A percentile compares a stretch with the other conserved stretches of the same genome.
Evolutionary conservation across 2,329 filamentous ascomycete genomes (phyloP).

Genomic region (Scleromitrula shiraiana): DNA sequence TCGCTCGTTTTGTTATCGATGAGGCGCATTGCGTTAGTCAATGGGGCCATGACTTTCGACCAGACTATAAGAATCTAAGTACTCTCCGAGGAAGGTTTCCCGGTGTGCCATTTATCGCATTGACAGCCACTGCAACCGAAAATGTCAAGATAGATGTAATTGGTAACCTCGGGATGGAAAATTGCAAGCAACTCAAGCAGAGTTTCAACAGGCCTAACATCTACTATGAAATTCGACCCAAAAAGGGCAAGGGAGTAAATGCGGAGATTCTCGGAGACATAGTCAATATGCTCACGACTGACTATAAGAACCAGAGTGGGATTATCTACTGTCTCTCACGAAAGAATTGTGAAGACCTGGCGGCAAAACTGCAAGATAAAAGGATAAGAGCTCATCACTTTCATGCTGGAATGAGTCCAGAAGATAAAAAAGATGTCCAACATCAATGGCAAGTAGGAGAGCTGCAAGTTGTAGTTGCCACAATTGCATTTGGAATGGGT

Average conservation of each 20-base stretch:
- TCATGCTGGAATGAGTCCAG: conserved; percentile 67
- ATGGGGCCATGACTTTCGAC: conserved; percentile 97
- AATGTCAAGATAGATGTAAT: conserved; percentile 90
- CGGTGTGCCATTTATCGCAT: conserved; percentile 80
- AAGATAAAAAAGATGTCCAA: conserved; percentile 65
- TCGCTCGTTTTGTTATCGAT: conserved; percentile 91
- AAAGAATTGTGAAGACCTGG: conserved; percentile 73
- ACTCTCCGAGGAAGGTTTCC: conserved; percentile 64
- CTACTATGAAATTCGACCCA: conserved; percentile 69
- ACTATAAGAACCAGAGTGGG: conserved; percentile 66
- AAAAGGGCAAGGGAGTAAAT: conserved; percentile 33
- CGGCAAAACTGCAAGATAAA: conserved; percentile 54
- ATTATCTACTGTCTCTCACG: conserved; percentile 92
- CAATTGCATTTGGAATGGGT: conserved; percentile 99
- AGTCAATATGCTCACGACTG: conserved; percentile 58
- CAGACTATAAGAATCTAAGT: conserved; percentile 86
- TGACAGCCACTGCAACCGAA: conserved; percentile 90
- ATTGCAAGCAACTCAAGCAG: conserved; percentile 74
- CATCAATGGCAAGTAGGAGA: conserved; percentile 72
- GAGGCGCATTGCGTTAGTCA: conserved; percentile 99
- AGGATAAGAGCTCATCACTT: conserved; percentile 74
- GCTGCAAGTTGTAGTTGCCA: conserved; percentile 88
- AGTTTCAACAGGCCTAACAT: conserved; percentile 98
- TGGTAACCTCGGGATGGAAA: conserved; percentile 73
- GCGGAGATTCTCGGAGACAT: conserved; percentile 38